Base-by-base conservation (phyloP, 148 eudicot genomes). In the Silene latifolia region DNA sequence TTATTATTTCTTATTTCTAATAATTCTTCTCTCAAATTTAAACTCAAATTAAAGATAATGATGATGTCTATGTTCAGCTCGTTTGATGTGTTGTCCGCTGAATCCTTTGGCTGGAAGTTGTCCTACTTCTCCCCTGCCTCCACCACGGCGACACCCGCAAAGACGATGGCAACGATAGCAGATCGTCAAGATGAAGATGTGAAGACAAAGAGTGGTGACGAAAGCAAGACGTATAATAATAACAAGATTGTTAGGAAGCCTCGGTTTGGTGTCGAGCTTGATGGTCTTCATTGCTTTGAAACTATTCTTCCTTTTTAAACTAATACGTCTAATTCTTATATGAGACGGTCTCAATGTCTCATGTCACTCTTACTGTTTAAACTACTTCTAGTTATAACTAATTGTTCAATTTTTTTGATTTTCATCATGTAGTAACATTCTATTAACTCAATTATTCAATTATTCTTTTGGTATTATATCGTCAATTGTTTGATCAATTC, bases 231-330 rank as follows among this genome's bases (percentile, higher is more conserved):
- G n/a, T n/a, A n/a, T n/a, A n/a, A n/a, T n/a, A n/a, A n/a, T n/a
- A 62, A 63, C 17, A 14, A 12, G 35, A 20, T 11, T 9, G 66
- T 23, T 63, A 5, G 53, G 46, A 67, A 67, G 11, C 71, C 51
- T 67, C 48, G 71, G 0, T 67, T 67, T 67, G 71, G 47, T 67
- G 4, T 67, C 1, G 71, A 67, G 53, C 18, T 67, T 3, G 71
- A 67, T 67, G 71, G 71, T 67, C 51, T 67, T 67, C 71, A 67
- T 67, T 67, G 71, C 21, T 67, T 67, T 20, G 71, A 67, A 44
- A 67, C 71, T 18, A 67, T 67, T 67, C 21, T 67, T 67, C 54
- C 54, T 48, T 48, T 48, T 9, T 48, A 48, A 35, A 35, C 42
- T 35, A 29, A 1, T 5, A 35, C 42, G 42, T 35, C 0, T 0